A percentile compares a stretch with the other conserved stretches of the same genome.
phyloP scores from a whole-genome alignment of 805 yeast species.

The Jamesozyma lodderae region DNA sequence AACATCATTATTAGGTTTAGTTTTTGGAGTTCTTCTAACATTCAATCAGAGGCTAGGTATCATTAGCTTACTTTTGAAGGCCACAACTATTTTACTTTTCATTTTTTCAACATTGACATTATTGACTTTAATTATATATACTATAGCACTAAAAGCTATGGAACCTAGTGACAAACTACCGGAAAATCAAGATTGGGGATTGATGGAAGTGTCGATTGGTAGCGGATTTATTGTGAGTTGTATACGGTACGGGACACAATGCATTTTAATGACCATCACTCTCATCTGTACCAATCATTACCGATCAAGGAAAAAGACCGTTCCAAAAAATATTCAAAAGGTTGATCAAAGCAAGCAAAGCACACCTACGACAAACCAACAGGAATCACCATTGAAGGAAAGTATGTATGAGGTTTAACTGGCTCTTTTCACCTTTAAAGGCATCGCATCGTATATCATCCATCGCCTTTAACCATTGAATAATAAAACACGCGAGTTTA shows the following conservation, averaged over 20 bases:
- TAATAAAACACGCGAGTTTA: too few species aligned
- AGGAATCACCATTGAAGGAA: not conserved
- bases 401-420: too few species aligned
- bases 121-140: constrained; percentile 7
- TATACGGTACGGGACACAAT: constrained; percentile 12
- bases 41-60: constrained; percentile 6
- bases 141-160: constrained; percentile 11
- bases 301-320: not conserved
- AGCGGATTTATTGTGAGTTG: constrained; percentile 17
- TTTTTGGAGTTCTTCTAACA: constrained; percentile 10
- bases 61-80: constrained; percentile 8
- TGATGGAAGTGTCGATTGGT: constrained; percentile 14
- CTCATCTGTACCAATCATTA: constrained; percentile 12
- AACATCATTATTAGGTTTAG: constrained; percentile 5
- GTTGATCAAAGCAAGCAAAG: not conserved
- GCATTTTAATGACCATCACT: constrained; percentile 7
- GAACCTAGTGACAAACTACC: constrained; percentile 8
- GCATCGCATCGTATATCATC: too few species aligned
- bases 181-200: constrained; percentile 11
- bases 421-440: too few species aligned
- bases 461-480: too few species aligned
- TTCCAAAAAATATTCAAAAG: not conserved
- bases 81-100: not conserved
- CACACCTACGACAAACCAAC: not conserved
- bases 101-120: constrained; percentile 10